Percentiles rank a stretch among this genome's conserved stretches.
phyloP scores from a whole-genome alignment of 192 early-diverging fungal genomes.

The Paraglomus occultum region DNA sequence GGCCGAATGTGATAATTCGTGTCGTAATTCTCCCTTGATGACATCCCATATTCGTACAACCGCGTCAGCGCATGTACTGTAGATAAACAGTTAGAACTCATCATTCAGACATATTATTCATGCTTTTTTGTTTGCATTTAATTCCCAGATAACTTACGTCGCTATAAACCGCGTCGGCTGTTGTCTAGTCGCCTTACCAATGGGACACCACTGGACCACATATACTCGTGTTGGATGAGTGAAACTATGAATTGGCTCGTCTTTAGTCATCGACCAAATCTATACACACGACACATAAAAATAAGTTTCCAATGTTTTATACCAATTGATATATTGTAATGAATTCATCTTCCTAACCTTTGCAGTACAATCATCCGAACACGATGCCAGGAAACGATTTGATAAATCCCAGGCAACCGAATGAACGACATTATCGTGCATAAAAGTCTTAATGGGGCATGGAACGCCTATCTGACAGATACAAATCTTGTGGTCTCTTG shows the following conservation, averaged over 20 bases:
- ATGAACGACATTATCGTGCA: conserved; percentile 81
- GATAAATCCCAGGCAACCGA: conserved; percentile 72
- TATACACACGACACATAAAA: not conserved
- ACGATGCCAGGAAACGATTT: conserved; percentile 67
- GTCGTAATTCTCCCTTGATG: conserved; percentile 58
- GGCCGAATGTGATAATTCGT: conserved; percentile 64
- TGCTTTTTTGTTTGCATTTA: not conserved
- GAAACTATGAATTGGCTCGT: conserved; percentile 56
- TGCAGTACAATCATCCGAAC: conserved; percentile 74
- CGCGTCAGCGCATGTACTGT: conserved; percentile 69
- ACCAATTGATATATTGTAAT: not conserved
- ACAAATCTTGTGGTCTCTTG: conserved; percentile 75
- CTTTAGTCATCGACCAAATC: conserved; percentile 67
- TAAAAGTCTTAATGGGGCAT: conserved; percentile 70
- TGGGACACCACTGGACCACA: conserved; percentile 81
- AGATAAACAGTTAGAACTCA: not conserved
- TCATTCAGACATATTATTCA: not conserved
- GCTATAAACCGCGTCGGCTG: conserved; percentile 57
- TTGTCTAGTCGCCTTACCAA: conserved; percentile 29
- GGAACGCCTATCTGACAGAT: conserved; percentile 73
- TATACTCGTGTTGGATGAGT: conserved; percentile 79
- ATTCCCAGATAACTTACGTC: conserved; percentile 34
- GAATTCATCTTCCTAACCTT: conserved; percentile 40
- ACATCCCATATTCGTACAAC: conserved; percentile 89
- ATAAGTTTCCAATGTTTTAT: not conserved